Percentiles rank a stretch among this genome's conserved stretches.
Conservation (phyloP, 140 eudicot genomes). For the Artemisia princeps region DNA sequence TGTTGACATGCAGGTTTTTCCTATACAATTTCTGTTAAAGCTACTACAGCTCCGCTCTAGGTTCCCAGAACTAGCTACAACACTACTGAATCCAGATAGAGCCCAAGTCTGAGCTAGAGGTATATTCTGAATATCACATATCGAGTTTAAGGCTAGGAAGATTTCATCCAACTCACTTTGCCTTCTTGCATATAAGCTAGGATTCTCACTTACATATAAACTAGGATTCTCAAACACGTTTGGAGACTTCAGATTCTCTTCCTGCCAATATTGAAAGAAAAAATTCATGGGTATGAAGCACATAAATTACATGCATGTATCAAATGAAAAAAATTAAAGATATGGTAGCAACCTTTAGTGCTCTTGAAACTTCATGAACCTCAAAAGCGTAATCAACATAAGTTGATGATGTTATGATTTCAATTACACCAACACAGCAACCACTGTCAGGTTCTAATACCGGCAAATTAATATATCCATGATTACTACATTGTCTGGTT, state of each 20-base stretch:
- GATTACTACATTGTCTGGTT: not conserved
- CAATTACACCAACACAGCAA: constrained; percentile 29
- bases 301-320: not conserved
- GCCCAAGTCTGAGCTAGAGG: constrained; percentile 19
- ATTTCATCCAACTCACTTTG: constrained; percentile 16
- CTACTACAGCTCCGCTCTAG: constrained; percentile 6
- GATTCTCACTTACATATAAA: not conserved
- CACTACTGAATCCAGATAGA: not conserved
- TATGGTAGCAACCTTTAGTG: not conserved
- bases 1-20: constrained; percentile 18
- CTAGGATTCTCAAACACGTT: not conserved
- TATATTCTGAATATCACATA: constrained; percentile 21
- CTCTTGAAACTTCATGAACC: constrained; percentile 10
- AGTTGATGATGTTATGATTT: constrained; percentile 16
- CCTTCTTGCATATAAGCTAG: too few species aligned
- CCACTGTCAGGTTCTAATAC: constrained; percentile 20
- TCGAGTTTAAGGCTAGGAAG: not conserved
- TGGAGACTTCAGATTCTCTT: constrained; percentile 11
- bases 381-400: constrained; percentile 8
- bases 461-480: constrained; percentile 21
- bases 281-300: not conserved
- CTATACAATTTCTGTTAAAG: constrained; percentile 3
- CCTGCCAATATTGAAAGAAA: not conserved
- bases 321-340: not conserved
- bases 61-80: not conserved